A percentile compares a stretch with the other conserved stretches of the same genome.
Conservation (phyloP, 2,329 filamentous ascomycete genomes). For the Diaporthe sp. region DNA sequence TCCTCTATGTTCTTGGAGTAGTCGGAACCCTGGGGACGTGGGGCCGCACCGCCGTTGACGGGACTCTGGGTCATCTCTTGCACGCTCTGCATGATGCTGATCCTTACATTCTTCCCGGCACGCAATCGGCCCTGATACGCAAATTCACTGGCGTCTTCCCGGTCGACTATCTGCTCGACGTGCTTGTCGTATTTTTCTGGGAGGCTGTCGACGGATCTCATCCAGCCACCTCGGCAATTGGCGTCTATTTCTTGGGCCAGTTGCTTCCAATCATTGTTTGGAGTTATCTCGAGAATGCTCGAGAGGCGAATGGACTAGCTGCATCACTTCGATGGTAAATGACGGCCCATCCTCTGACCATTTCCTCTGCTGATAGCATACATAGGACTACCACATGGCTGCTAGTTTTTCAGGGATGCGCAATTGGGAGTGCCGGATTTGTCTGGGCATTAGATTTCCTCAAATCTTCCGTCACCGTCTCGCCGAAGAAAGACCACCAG, state of each 20-base stretch:
- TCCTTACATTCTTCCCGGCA: not conserved
- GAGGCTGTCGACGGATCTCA: not conserved
- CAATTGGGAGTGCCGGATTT: not conserved
- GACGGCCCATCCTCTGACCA: not conserved
- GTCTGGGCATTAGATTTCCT: not conserved
- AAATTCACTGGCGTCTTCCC: not conserved
- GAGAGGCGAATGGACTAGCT: not conserved
- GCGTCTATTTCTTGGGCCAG: not conserved
- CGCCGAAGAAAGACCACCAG: not conserved
- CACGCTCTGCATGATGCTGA: not conserved
- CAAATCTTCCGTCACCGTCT: not conserved
- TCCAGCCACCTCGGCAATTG: not conserved
- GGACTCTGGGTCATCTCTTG: not conserved
- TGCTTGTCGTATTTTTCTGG: not conserved
- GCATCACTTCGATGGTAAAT: not conserved
- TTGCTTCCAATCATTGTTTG: not conserved
- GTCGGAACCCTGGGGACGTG: not conserved
- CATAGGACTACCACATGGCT: not conserved
- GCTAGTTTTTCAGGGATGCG: not conserved
- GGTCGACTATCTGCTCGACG: not conserved
- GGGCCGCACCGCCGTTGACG: not conserved
- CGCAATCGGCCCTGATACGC: not conserved
- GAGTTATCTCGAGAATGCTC: not conserved
- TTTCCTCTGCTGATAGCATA: not conserved
- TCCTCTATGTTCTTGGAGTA: not conserved